Conservation (phyloP, 108 stramenopile genomes). For the Mayamaea pseudoterrestris region DNA sequence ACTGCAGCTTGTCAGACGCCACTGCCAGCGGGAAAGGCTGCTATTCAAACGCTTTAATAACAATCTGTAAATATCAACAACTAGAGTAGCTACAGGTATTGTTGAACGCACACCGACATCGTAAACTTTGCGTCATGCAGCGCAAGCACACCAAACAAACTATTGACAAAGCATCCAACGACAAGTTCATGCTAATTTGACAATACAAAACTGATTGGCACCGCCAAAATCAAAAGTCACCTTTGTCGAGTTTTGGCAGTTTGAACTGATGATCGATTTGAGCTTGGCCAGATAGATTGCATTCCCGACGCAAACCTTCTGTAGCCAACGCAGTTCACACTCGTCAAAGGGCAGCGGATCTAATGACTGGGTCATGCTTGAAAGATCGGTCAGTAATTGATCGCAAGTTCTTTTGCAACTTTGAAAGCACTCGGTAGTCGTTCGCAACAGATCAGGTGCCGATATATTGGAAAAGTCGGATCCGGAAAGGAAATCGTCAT, state of each 20-base stretch:
- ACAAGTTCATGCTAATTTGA: not conserved
- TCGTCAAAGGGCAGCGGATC: slow-evolving; percentile 25
- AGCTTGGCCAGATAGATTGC: slow-evolving; percentile 51
- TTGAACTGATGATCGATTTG: slow-evolving; percentile 9
- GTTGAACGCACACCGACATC: not conserved
- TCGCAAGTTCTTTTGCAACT: slow-evolving; percentile 33
- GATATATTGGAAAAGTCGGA: slow-evolving; percentile 43
- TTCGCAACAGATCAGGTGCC: slow-evolving; percentile 30
- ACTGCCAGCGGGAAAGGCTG: slow-evolving; percentile 5
- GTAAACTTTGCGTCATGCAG: too few species aligned
- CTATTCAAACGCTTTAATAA: not conserved
- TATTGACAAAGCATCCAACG: not conserved
- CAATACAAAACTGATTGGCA: slow-evolving; percentile 21
- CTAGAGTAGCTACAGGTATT: not conserved
- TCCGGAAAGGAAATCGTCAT: slow-evolving; percentile 48
- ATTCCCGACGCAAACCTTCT: slow-evolving; percentile 62
- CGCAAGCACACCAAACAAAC: too few species aligned
- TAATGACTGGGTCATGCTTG: slow-evolving; percentile 6
- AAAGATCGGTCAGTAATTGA: slow-evolving; percentile 5
- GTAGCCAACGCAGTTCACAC: slow-evolving; percentile 28
- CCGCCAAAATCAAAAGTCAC: slow-evolving; percentile 31
- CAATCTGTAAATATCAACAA: not conserved
- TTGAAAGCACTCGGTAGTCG: slow-evolving; percentile 50
- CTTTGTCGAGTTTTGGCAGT: slow-evolving; percentile 1
- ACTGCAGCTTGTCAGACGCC: not conserved